phyloP scores from a whole-genome alignment of 768 basidiomycete species.

The Crassisporium funariophilum region DNA sequence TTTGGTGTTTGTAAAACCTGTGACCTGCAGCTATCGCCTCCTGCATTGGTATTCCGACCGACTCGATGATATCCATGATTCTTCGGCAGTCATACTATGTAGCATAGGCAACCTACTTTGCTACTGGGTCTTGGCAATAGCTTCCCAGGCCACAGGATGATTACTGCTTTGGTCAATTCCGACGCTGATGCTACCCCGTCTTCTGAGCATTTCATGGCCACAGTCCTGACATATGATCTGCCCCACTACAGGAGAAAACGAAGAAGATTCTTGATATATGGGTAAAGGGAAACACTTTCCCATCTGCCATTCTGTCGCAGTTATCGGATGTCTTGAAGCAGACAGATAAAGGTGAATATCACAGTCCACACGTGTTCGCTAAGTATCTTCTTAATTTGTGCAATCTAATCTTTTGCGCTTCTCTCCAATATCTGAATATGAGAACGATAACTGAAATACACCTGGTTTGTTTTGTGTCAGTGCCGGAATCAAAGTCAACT shows the following conservation, averaged over 20 bases:
- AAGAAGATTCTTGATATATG: slow-evolving; percentile 98
- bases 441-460: slow-evolving; percentile 69
- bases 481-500: slow-evolving; percentile 46
- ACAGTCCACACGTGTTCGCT: slow-evolving; percentile 68
- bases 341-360: slow-evolving; percentile 89
- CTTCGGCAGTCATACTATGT: no score
- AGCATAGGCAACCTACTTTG: no score
- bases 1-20: slow-evolving; percentile 12
- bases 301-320: slow-evolving; percentile 69
- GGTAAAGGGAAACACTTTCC: slow-evolving; percentile 90
- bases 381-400: slow-evolving; percentile 72
- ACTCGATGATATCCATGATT: no score
- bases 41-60: no score
- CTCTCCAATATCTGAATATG: slow-evolving; percentile 45
- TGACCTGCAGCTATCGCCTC: no score
- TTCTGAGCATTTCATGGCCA: slow-evolving; percentile 24
- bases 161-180: no score
- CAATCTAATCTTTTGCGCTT: slow-evolving; percentile 60
- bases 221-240: slow-evolving; percentile 48
- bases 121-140: no score
- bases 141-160: no score
- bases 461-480: slow-evolving; percentile 65
- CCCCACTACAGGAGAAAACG: slow-evolving; percentile 82
- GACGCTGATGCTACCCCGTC: no score
- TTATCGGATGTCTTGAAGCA: slow-evolving; percentile 71